Evolutionary conservation across 176 grass and related monocot species (phyloP).

Genomic region (Triticum monococcum): DNA sequence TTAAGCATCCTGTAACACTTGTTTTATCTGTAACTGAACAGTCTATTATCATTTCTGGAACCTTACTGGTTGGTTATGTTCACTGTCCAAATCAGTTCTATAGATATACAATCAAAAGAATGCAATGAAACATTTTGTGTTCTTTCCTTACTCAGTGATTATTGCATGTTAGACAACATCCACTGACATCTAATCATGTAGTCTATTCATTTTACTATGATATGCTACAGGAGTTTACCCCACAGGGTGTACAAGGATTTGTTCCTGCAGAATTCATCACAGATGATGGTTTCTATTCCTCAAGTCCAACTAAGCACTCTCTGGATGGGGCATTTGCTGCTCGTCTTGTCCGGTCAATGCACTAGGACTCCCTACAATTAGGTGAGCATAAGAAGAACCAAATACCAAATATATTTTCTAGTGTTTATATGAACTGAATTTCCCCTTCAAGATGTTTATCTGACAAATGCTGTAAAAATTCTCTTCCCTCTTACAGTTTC

Average conservation of each 20-base stretch:
- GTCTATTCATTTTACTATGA: slow-evolving; percentile 18
- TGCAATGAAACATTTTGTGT: neutral
- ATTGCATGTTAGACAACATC: neutral
- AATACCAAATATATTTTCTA: slow-evolving; percentile 9
- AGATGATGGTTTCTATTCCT: slow-evolving; percentile 79
- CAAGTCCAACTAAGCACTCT: slow-evolving; percentile 77
- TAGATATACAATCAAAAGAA: neutral
- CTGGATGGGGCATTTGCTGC: slow-evolving; percentile 94
- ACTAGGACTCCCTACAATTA: slow-evolving; percentile 26
- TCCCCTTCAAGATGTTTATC: slow-evolving; percentile 6
- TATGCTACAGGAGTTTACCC: slow-evolving; percentile 60
- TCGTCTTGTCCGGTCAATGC: slow-evolving; percentile 52
- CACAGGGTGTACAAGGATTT: slow-evolving; percentile 52
- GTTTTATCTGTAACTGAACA: no score
- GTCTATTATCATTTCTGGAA: neutral
- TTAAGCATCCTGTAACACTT: no score
- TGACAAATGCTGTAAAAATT: neutral
- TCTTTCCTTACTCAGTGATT: neutral
- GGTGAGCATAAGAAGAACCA: slow-evolving; percentile 29
- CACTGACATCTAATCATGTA: neutral
- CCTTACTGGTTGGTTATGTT: neutral
- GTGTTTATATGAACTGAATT: neutral
- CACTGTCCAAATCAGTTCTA: neutral
- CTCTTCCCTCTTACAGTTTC: neutral
- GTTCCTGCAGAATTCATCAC: slow-evolving; percentile 81